Conservation (phyloP, 441 rosid species). For the Jatropha podagrica region DNA sequence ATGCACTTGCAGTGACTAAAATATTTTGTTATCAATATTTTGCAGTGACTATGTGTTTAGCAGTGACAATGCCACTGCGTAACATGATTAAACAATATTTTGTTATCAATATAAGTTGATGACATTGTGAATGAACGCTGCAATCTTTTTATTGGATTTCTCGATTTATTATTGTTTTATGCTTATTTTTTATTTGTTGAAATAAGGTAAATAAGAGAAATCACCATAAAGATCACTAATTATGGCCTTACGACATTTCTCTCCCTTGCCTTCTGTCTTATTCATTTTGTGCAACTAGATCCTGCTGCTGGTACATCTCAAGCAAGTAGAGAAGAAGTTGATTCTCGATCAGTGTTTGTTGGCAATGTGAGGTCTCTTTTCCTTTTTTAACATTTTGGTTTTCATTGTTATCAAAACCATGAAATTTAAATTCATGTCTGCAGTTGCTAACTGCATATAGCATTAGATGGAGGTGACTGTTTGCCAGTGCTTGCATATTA, state of each 20-base stretch:
- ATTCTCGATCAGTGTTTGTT: conserved; percentile 60
- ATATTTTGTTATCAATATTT: not conserved
- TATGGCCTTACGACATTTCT: not conserved
- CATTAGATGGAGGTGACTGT: not conserved
- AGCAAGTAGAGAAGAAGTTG: conserved; percentile 57
- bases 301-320: conserved; percentile 44
- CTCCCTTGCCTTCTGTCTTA: not conserved
- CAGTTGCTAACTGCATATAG: not conserved
- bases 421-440: not conserved
- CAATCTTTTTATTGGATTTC: not conserved
- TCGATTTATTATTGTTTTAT: not conserved
- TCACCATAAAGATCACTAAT: not conserved
- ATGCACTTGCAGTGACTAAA: no score
- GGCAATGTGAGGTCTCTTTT: conserved; percentile 54
- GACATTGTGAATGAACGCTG: not conserved
- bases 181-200: not conserved
- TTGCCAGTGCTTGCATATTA: not conserved
- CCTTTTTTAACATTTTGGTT: not conserved
- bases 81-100: not conserved
- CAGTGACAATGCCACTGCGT: not conserved
- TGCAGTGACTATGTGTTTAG: not conserved
- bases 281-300: conserved; percentile 39
- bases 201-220: not conserved
- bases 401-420: not conserved
- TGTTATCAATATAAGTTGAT: not conserved